A percentile compares a stretch with the other conserved stretches of the same genome.
Evolutionary conservation across 1,284 basidiomycete species (phyloP).

Genomic region (Pyrrhoderma noxium): DNA sequence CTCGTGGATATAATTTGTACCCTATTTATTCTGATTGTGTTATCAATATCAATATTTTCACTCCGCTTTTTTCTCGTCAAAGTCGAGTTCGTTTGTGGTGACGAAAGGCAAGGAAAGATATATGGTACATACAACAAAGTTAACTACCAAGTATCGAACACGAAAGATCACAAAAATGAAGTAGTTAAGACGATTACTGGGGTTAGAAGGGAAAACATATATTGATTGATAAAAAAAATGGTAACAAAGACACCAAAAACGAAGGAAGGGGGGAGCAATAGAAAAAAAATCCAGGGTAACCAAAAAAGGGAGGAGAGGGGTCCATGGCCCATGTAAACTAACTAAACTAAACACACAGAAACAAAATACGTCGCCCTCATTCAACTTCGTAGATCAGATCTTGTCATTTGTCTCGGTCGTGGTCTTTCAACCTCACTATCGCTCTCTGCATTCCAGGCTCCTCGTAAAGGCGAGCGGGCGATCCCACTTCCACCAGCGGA

Average conservation of each 20-base stretch:
- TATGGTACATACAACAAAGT: background rate
- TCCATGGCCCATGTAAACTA: too few species aligned
- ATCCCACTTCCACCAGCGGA: too few species aligned
- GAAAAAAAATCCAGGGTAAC: too few species aligned
- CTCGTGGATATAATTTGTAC: constrained; percentile 6
- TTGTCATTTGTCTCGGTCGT: too few species aligned
- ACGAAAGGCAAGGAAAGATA: too few species aligned
- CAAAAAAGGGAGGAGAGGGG: too few species aligned
- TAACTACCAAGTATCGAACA: background rate
- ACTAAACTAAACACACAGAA: too few species aligned
- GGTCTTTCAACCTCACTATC: background rate
- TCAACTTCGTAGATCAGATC: too few species aligned
- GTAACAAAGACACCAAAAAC: background rate
- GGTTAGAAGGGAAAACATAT: too few species aligned
- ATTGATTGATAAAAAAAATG: background rate
- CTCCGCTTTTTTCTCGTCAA: background rate
- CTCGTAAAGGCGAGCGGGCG: constrained; percentile 1
- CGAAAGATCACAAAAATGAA: background rate
- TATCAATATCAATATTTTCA: background rate
- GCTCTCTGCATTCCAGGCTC: constrained; percentile 3
- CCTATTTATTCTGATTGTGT: constrained; percentile 9
- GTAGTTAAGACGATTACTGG: background rate
- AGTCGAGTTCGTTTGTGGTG: background rate
- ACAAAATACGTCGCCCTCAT: background rate
- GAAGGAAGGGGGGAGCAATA: background rate